Evolutionary conservation across 495 filamentous ascomycete genomes (phyloP), one percentile per base, ranked within the genome.

Genomic region (Evernia prunastri): DNA sequence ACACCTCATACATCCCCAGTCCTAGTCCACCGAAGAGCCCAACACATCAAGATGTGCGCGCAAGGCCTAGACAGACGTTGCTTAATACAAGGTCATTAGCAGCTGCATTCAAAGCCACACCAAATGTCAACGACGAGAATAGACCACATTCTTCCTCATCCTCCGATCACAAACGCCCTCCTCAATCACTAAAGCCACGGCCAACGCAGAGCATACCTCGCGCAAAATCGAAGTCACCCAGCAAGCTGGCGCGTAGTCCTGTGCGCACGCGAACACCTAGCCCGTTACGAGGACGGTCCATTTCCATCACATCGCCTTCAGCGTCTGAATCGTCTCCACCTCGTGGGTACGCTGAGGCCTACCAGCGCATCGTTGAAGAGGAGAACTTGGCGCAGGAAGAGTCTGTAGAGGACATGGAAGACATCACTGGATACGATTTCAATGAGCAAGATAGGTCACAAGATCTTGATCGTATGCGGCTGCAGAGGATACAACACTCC

Each of bases 341-440:
- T 36, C 68, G 73, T 39, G 80, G 79, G 53, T 63, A 78, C 1
- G 70, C 66, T 23, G 78, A 82, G 64, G 69, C 73, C 9, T 82
- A 83, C 63, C 70, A 73, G 56, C 74, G 73, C 59, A 81, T 80
- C 54, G 72, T 77, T 23, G 78, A 80, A 51, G 78, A 77, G 29
- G 74, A 74, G 25, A 71, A 73, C 25, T 62, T 82, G 27, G 72
- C 74, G 5, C 74, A 81, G 42, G 64, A 72, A 69, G 63, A 74
- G 60, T 59, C 66, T 2, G 58, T 66, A 43, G 66, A 71, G 56
- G 63, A 71, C 6, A 63, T 64, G 31, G 70, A 72, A 20, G 60
- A 59, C 33, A 64, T 67, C 27, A 47, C 31, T 33, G 56, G 59
- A 17, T 66, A 67, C 25, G 49, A 59, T 10, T 59, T 63, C 33